These are phyloP conservation scores for Dentipellis sp. DNA, from an alignment of 768 basidiomycete species.

Conservation along the genomic window DNA sequence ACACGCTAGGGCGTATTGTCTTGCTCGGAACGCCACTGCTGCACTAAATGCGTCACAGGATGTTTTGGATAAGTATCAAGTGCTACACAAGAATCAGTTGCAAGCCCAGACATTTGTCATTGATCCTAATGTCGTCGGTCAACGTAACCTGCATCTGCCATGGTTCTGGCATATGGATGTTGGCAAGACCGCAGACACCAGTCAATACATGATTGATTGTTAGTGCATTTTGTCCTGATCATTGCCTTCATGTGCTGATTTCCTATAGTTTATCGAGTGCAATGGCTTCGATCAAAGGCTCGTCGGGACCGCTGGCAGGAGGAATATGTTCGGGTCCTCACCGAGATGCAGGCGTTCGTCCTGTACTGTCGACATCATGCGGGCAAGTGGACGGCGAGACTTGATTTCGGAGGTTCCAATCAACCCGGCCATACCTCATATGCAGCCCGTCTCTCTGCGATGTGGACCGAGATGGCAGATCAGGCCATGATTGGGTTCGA, in stretches of 20 bases:
- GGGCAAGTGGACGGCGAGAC: too few relatives aligned
- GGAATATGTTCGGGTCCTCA: not conserved
- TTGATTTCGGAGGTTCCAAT: too few relatives aligned
- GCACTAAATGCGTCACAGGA: not conserved
- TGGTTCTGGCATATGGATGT: not conserved
- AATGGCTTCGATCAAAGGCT: not conserved
- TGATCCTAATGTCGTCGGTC: not conserved
- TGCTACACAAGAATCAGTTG: not conserved
- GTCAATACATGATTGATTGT: not conserved
- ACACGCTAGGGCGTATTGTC: not conserved
- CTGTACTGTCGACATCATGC: too few relatives aligned
- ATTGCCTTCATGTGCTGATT: too few relatives aligned
- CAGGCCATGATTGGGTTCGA: too few relatives aligned
- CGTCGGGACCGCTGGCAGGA: not conserved
- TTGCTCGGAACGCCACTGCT: not conserved
- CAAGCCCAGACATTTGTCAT: not conserved
- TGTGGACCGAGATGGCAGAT: too few relatives aligned
- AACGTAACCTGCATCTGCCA: not conserved
- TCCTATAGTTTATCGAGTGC: not conserved
- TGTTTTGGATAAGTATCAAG: not conserved
- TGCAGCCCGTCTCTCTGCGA: too few relatives aligned
- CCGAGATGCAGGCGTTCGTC: too few relatives aligned
- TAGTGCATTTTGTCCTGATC: not conserved
- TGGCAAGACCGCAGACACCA: too few relatives aligned
- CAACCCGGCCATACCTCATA: too few relatives aligned